Base-by-base conservation (phyloP, 1,284 basidiomycete genomes). In the Papiliotrema laurentii region DNA sequence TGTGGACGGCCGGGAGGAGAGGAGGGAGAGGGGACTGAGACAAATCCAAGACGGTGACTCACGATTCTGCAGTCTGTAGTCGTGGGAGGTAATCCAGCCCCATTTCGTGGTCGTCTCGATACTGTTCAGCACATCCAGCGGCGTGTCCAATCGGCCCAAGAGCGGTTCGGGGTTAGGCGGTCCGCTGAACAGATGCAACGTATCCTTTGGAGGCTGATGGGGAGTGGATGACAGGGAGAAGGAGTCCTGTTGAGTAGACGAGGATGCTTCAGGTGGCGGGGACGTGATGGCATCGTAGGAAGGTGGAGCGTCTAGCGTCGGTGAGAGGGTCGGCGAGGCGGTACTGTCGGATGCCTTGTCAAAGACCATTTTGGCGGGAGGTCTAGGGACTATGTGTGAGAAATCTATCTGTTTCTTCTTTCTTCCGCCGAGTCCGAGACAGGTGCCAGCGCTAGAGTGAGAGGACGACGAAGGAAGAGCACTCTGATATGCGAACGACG, bases 91-190 rank as follows among this genome's bases (percentile, higher is more conserved):
- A 5, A 58, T 18, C 22, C 34, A 31, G 2, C 33, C 30, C 13
- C 51, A 50, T 22, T 38, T 50, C 21, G 44, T 47, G 13, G 33
- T 4, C 26, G 45, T 39, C 33, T 56, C 49, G 36, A 64, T 58
- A 5, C 37, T 42, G 30, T 43, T n/a, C 14, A 59, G 36, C 11
- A 42, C 39, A 4, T 49, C 40, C 3, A 49, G 51, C 2, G 49
- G 51, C 3, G 53, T 34, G 21, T 33, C 21, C 5, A 45, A 22
- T 11, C 45, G 40, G 4, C 59, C 55, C 5, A 64, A 49, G 2
- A 61, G 35, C 2, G 56, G 58, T 48, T 71, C 68, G 4, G 58
- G 59, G 41, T 66, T 60, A 1, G 58, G 49, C 1, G 68, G 66
- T 0, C 55, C 52, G 5, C 45, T 26, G 46, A 67, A 72, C 21